phyloP scores from a whole-genome alignment of 345 rosid species.

The Gossypium sturtianum region DNA sequence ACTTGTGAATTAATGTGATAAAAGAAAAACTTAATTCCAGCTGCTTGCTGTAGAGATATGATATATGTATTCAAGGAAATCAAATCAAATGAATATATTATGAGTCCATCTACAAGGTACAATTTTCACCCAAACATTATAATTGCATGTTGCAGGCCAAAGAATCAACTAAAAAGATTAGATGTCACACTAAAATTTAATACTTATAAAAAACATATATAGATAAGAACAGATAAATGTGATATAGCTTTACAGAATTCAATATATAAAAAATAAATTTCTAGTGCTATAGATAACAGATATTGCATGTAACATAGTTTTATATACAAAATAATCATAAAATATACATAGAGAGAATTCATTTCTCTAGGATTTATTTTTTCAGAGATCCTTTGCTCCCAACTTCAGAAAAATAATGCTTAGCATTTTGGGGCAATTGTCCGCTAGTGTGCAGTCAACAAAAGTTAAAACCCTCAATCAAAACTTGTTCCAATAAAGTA shows the following conservation, averaged over 20 bases:
- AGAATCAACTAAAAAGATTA: not conserved
- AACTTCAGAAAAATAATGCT: not conserved
- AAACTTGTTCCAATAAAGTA: conserved; percentile 4
- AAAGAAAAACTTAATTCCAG: not conserved
- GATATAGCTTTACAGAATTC: not conserved
- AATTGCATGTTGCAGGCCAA: not conserved
- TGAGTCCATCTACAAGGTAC: not conserved
- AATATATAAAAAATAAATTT: not conserved
- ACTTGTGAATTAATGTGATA: not conserved
- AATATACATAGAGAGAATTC: not conserved
- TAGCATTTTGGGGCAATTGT: not conserved
- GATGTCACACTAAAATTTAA: not conserved
- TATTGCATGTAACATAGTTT: not conserved
- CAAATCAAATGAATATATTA: not conserved
- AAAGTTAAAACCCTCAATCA: conserved; percentile 4
- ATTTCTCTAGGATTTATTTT: not conserved
- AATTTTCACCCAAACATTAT: not conserved
- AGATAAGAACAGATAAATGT: not conserved
- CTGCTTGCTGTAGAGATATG: not conserved
- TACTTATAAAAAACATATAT: not conserved
- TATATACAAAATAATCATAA: not conserved
- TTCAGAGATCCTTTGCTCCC: not conserved
- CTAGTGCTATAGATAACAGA: not conserved
- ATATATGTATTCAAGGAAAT: not conserved
- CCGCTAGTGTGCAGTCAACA: not conserved